Percentiles rank a stretch among this genome's conserved stretches.
These are phyloP conservation scores for Fusarium agapanthi DNA, from an alignment of 2,329 filamentous ascomycete genomes.

Conservation along the genomic window DNA sequence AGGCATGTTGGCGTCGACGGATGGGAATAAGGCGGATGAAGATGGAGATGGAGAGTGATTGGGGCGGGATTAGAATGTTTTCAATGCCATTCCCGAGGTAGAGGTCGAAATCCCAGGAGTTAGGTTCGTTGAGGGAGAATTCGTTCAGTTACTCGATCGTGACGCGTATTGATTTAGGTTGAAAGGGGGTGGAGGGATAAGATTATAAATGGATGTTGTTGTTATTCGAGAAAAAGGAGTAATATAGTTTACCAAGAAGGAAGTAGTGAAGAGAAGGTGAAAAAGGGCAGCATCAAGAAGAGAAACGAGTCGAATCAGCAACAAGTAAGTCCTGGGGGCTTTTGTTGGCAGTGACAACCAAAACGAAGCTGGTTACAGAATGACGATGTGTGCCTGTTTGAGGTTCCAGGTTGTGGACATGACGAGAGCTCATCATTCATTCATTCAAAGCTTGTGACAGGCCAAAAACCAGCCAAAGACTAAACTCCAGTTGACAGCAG, in stretches of 20 bases:
- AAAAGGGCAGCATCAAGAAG: neutral
- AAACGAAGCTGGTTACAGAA: conserved; percentile 28
- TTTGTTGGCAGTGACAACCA: conserved; percentile 1
- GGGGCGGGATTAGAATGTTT: conserved; percentile 9
- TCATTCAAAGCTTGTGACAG: conserved; percentile 25
- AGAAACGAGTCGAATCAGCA: neutral
- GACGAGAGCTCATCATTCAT: neutral
- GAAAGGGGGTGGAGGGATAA: conserved; percentile 18
- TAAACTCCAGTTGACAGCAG: neutral
- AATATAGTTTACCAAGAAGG: conserved; percentile 1
- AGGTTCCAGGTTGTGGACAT: conserved; percentile 5
- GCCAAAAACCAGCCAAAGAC: conserved; percentile 1
- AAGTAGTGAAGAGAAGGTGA: neutral
- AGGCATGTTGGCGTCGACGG: conserved; percentile 60
- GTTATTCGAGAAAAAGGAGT: conserved; percentile 12
- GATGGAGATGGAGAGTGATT: neutral
- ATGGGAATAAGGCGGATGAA: neutral
- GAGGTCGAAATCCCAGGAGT: neutral
- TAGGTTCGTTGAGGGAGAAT: neutral
- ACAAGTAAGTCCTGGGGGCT: neutral
- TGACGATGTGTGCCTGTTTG: conserved; percentile 35
- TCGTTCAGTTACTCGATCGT: conserved; percentile 8
- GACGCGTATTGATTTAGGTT: conserved; percentile 8
- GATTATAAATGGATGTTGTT: conserved; percentile 4
- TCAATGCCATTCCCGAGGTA: conserved; percentile 29